Evolutionary conservation across 2,329 filamentous ascomycete genomes (phyloP).

Genomic region (Orbilia oligospora): DNA sequence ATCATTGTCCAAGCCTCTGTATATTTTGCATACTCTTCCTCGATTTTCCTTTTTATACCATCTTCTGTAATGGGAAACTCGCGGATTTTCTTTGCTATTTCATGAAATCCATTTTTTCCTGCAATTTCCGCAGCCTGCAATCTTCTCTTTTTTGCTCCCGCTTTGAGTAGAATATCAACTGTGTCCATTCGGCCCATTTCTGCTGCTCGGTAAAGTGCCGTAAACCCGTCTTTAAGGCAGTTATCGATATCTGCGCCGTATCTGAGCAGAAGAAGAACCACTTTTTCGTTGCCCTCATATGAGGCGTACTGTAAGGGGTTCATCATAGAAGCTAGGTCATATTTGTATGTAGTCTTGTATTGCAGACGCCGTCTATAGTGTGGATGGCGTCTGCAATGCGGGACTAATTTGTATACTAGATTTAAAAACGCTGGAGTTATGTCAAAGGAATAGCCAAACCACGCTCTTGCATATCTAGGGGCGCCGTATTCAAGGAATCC

Average conservation of each 20-base stretch:
- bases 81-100: constrained; percentile 14
- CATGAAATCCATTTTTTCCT: constrained; percentile 10
- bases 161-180: constrained; percentile 24
- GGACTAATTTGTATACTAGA: too few species aligned
- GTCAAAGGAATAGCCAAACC: too few species aligned
- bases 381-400: too few species aligned
- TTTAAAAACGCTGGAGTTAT: too few species aligned
- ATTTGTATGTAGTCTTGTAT: too few species aligned
- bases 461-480: too few species aligned
- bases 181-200: constrained; percentile 5
- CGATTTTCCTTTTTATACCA: not conserved
- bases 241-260: constrained; percentile 11
- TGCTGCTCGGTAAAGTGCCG: constrained; percentile 26
- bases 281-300: not conserved
- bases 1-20: not conserved
- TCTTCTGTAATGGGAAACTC: not conserved
- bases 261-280: constrained; percentile 23
- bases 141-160: constrained; percentile 15
- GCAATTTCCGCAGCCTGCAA: constrained; percentile 22
- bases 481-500: too few species aligned
- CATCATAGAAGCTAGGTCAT: too few species aligned
- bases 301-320: constrained; percentile 25
- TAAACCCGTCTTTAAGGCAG: not conserved
- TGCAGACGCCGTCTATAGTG: too few species aligned
- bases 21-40: not conserved